Evolutionary conservation across 2,329 filamentous ascomycete species (phyloP).

Genomic region (Scedosporium boydii): DNA sequence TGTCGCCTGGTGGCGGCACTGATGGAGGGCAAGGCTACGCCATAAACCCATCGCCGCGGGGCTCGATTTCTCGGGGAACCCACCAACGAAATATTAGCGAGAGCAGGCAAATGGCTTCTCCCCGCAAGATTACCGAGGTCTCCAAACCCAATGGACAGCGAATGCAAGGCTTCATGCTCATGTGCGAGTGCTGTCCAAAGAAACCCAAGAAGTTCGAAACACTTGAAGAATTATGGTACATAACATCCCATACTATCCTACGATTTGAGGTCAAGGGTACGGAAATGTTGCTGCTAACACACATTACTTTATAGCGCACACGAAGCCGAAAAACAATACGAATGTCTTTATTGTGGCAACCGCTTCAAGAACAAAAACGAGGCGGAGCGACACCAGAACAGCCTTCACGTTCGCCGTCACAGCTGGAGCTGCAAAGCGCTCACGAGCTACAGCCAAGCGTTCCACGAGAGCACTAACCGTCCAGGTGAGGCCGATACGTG

Average conservation of each 20-base stretch:
- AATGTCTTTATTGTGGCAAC: conserved; percentile 84
- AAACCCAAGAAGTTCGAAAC: conserved; percentile 94
- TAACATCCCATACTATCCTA: conserved; percentile 10
- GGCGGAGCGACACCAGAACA: conserved; percentile 92
- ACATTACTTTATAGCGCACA: conserved; percentile 52
- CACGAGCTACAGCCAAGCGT: conserved; percentile 67
- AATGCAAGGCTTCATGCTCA: conserved; percentile 39
- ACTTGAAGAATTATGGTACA: conserved; percentile 73
- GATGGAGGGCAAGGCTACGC: conserved; percentile 20
- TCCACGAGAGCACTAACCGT: conserved; percentile 66
- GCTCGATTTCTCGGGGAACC: conserved; percentile 31
- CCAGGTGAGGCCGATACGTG: conserved; percentile 69
- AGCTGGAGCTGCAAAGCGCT: conserved; percentile 96
- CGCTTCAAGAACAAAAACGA: conserved; percentile 99
- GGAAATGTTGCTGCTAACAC: not conserved
- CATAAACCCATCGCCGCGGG: conserved; percentile 38
- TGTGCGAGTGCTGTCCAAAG: conserved; percentile 94
- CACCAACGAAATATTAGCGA: conserved; percentile 38
- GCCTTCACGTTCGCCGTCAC: conserved; percentile 80
- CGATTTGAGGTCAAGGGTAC: not conserved
- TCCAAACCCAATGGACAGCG: conserved; percentile 37
- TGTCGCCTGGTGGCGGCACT: conserved; percentile 37
- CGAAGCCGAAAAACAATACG: conserved; percentile 93
- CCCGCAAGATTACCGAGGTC: conserved; percentile 42
- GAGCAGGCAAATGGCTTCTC: conserved; percentile 31